A percentile compares a stretch with the other conserved stretches of the same genome.
phyloP scores from a whole-genome alignment of 176 grass and related monocot genomes.

The Puccinellia tenuiflora region DNA sequence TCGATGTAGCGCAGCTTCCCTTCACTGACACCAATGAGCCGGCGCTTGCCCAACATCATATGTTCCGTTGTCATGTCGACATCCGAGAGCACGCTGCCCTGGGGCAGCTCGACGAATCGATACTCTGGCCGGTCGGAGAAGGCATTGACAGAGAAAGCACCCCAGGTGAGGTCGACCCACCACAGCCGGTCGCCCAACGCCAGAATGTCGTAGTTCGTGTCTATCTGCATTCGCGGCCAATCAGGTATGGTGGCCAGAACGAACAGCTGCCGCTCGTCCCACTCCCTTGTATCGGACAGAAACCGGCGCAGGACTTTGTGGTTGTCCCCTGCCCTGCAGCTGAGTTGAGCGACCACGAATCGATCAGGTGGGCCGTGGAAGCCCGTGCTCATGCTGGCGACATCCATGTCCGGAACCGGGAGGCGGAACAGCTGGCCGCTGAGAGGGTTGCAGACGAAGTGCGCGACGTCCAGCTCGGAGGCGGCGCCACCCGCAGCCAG shows the following conservation, averaged over 20 bases:
- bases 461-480: not conserved
- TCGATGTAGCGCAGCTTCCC: too few species aligned
- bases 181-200: not conserved
- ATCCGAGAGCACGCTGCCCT: not conserved
- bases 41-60: too few species aligned
- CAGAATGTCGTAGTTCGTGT: not conserved
- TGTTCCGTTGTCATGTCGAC: too few species aligned
- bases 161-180: not conserved
- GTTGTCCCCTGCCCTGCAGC: not conserved
- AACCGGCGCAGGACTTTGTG: not conserved
- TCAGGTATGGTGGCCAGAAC: not conserved
- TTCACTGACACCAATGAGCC: too few species aligned
- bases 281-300: not conserved
- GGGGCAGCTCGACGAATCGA: not conserved
- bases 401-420: not conserved
- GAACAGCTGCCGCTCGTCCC: not conserved
- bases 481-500: not conserved
- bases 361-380: not conserved
- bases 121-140: not conserved
- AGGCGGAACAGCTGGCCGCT: not conserved
- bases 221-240: not conserved
- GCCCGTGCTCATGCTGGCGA: not conserved
- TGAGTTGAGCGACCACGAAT: not conserved
- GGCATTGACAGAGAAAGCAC: not conserved
- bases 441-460: not conserved